These are phyloP conservation scores for Coelastrella sp. DNA, from an alignment of 139 green algal genomes.

Conservation along the genomic window DNA sequence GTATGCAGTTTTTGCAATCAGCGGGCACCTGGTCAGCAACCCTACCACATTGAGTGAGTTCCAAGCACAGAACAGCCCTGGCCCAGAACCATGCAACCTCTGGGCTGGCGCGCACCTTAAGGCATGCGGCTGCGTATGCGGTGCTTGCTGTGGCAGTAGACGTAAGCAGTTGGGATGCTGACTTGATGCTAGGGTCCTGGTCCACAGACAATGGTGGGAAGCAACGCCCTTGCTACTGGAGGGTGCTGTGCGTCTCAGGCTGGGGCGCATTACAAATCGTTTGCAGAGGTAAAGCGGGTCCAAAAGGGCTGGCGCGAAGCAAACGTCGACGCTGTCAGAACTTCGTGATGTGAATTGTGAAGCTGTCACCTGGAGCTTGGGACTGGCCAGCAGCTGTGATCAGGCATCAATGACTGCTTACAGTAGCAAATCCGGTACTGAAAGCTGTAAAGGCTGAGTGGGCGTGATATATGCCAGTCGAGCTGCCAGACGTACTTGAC, in stretches of 20 bases:
- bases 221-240: background rate
- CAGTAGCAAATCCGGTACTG: no score
- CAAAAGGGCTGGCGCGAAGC: no score
- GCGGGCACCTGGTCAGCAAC: background rate
- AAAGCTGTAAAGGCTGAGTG: no score
- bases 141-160: background rate
- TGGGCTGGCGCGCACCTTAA: background rate
- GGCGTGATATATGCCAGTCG: background rate
- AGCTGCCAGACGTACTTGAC: background rate
- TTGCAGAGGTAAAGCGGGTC: no score
- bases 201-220: background rate
- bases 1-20: background rate
- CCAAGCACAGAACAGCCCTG: background rate
- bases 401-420: no score
- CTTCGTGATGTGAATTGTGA: no score
- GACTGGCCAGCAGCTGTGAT: no score
- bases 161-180: background rate
- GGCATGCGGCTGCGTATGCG: background rate
- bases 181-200: background rate
- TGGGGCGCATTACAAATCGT: background rate
- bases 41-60: background rate
- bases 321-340: no score
- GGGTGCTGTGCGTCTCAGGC: background rate
- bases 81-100: background rate
- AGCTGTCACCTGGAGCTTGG: no score